A percentile compares a stretch with the other conserved stretches of the same genome.
These are phyloP conservation scores for Ustilago cynodontis DNA, from an alignment of 1,284 basidiomycete genomes.

Conservation along the genomic window DNA sequence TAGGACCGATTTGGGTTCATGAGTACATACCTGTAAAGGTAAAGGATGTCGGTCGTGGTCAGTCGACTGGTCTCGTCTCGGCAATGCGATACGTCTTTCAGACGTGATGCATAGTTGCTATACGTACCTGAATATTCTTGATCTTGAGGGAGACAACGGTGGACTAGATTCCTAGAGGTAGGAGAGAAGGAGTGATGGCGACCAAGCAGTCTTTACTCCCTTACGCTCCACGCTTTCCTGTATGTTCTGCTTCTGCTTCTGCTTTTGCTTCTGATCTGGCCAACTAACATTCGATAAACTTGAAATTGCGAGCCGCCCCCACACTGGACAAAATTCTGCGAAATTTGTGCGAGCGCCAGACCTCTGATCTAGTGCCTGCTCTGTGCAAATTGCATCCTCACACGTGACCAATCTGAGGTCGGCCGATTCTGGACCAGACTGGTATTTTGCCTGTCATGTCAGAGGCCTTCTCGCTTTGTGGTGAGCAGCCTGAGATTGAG, in stretches of 20 bases:
- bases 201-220: conserved; percentile 19
- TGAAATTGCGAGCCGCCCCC: no score
- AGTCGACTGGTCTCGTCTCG: neutral
- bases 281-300: neutral
- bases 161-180: conserved; percentile 43
- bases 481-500: no score
- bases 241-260: neutral
- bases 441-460: neutral
- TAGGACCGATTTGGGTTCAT: conserved; percentile 15
- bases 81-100: neutral
- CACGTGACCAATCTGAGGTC: neutral
- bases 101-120: neutral
- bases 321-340: no score
- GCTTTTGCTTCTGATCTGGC: neutral
- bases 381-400: no score
- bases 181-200: conserved; percentile 37
- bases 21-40: conserved; percentile 33
- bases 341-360: no score
- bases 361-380: no score
- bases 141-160: conserved; percentile 53
- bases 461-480: no score
- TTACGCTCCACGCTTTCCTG: neutral
- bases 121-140: conserved; percentile 50
- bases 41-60: conserved; percentile 6
- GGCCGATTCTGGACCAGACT: neutral